Evolutionary conservation across 371 early-diverging fungal genomes (phyloP).

Genomic region (Apophysomyces sp.): DNA sequence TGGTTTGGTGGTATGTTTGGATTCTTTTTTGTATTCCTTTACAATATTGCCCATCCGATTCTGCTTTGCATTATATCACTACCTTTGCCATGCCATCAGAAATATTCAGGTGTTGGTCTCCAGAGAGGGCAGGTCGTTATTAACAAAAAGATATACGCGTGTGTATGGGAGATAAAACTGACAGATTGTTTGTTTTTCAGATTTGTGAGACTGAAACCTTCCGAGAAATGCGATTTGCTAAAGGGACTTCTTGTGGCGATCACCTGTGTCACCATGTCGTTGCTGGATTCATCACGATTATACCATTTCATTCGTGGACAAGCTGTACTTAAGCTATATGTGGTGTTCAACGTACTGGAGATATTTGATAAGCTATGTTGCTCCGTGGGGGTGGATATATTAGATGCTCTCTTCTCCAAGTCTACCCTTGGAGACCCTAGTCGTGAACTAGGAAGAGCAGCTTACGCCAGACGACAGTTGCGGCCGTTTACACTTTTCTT

Average conservation of each 20-base stretch:
- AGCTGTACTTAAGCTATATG: slow-evolving; percentile 93
- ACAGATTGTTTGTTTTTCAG: slow-evolving; percentile 5
- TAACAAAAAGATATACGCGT: not conserved
- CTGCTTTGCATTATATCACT: slow-evolving; percentile 60
- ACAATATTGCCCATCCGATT: slow-evolving; percentile 92
- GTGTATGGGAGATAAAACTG: not conserved
- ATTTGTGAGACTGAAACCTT: slow-evolving; percentile 58
- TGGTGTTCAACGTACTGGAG: slow-evolving; percentile 95
- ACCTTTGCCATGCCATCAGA: slow-evolving; percentile 13
- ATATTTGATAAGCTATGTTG: slow-evolving; percentile 91
- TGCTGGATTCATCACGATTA: slow-evolving; percentile 84
- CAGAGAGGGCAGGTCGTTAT: slow-evolving; percentile 21
- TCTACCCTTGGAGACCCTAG: slow-evolving; percentile 50
- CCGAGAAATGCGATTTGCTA: slow-evolving; percentile 85
- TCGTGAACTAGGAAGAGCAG: slow-evolving; percentile 18
- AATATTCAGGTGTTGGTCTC: slow-evolving; percentile 20
- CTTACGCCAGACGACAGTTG: slow-evolving; percentile 48
- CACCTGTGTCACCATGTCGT: slow-evolving; percentile 72
- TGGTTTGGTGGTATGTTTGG: slow-evolving; percentile 91
- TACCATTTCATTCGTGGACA: slow-evolving; percentile 97
- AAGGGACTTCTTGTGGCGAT: slow-evolving; percentile 76
- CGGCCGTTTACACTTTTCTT: slow-evolving; percentile 64
- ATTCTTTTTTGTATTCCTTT: slow-evolving; percentile 91
- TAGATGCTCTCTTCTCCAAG: slow-evolving; percentile 88
- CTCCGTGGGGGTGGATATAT: slow-evolving; percentile 91